Conservation (phyloP, 495 filamentous ascomycete genomes). For the Lophiotrema nucula region DNA sequence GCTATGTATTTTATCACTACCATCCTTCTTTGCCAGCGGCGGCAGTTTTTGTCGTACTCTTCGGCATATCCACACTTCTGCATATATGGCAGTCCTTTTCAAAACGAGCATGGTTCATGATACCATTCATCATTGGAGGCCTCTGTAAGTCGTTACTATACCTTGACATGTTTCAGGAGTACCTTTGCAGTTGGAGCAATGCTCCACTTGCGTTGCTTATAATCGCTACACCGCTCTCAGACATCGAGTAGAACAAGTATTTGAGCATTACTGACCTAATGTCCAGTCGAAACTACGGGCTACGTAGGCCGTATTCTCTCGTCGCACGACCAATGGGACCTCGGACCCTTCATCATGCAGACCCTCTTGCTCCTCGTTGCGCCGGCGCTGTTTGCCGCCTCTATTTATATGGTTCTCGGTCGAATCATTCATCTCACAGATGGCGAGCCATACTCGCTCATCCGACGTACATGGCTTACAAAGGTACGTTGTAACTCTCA, state of each 20-base stretch:
- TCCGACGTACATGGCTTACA: conserved; percentile 44
- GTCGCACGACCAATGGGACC: conserved; percentile 22
- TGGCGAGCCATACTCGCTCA: conserved; percentile 45
- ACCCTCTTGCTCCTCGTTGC: conserved; percentile 45
- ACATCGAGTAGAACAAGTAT: too few relatives aligned
- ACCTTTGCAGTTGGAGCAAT: too few relatives aligned
- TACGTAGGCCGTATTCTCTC: conserved; percentile 43
- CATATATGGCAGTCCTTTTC: conserved; percentile 50
- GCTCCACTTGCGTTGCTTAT: too few relatives aligned
- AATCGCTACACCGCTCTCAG: too few relatives aligned
- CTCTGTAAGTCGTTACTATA: conserved; percentile 53
- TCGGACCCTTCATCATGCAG: conserved; percentile 41
- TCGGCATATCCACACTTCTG: conserved; percentile 43
- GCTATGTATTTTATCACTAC: conserved; percentile 46
- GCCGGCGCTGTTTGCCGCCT: conserved; percentile 46
- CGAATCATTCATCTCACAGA: conserved; percentile 45
- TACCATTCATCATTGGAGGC: conserved; percentile 56
- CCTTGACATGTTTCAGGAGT: too few relatives aligned
- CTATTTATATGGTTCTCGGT: conserved; percentile 49
- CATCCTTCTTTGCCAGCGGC: conserved; percentile 51
- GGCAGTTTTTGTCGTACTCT: conserved; percentile 53
- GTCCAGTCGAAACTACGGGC: conserved; percentile 50
- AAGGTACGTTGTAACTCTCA: too few relatives aligned
- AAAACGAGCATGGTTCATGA: conserved; percentile 54
- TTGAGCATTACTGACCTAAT: neutral